Evolutionary conservation across 441 rosid genomes (phyloP).

Genomic region (Rhodomyrtus psidioides): DNA sequence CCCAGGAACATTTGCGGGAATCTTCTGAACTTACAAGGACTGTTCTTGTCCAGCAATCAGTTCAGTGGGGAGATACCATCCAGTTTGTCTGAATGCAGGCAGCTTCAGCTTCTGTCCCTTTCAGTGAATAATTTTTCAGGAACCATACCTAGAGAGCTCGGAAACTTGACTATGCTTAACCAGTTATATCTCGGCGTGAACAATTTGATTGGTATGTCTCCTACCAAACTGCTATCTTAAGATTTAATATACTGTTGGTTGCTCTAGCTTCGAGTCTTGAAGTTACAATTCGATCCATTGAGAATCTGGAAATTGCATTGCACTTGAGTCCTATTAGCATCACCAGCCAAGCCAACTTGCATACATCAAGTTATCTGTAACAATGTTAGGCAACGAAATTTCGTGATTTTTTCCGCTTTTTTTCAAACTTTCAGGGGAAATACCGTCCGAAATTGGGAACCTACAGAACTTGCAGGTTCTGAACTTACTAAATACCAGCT

Average conservation of each 20-base stretch:
- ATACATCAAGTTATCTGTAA: neutral
- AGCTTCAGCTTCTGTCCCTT: too few species aligned
- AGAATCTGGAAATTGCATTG: neutral
- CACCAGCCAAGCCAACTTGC: neutral
- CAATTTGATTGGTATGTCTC: neutral
- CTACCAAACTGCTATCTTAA: neutral
- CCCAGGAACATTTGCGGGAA: too few species aligned
- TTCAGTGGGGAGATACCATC: too few species aligned
- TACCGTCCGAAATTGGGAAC: neutral
- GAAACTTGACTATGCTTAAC: neutral
- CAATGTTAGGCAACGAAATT: neutral
- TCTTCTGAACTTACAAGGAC: too few species aligned
- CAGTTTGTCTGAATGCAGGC: too few species aligned
- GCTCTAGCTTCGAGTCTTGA: neutral
- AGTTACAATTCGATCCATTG: neutral
- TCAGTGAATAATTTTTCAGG: neutral
- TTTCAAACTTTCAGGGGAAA: neutral
- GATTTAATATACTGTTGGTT: neutral
- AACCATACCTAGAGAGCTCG: neutral
- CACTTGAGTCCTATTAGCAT: neutral
- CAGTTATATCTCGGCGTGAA: neutral
- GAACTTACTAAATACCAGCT: neutral
- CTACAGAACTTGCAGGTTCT: neutral
- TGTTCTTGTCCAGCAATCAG: too few species aligned
- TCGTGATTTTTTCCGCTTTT: neutral